Conservation (phyloP, 768 basidiomycete species). For the Leccinellum luteum region DNA sequence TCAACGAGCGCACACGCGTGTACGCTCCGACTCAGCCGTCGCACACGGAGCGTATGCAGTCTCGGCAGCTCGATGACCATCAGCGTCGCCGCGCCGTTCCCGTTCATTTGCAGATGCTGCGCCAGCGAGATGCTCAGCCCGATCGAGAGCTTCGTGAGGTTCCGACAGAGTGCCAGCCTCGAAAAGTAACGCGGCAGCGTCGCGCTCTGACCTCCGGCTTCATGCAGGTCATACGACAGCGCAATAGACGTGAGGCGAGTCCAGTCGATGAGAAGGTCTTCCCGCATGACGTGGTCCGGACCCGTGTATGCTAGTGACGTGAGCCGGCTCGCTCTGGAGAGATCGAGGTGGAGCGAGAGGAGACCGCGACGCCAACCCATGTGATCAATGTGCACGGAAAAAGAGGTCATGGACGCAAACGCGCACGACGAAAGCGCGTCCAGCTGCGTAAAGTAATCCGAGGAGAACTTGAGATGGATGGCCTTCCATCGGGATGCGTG, state of each 20-base stretch:
- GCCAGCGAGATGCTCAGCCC: slow-evolving; percentile 13
- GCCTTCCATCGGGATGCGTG: slow-evolving; percentile 25
- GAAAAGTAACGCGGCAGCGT: slow-evolving; percentile 22
- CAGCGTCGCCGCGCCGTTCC: neutral
- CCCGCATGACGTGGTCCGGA: slow-evolving; percentile 20
- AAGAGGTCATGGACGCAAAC: slow-evolving; percentile 21
- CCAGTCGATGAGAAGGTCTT: slow-evolving; percentile 25
- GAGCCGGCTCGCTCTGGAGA: slow-evolving; percentile 15
- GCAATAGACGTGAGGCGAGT: slow-evolving; percentile 23
- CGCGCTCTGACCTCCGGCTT: slow-evolving; percentile 24
- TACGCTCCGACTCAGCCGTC: slow-evolving; percentile 18
- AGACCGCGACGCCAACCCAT: slow-evolving; percentile 27
- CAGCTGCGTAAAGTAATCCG: slow-evolving; percentile 24
- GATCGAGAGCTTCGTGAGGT: slow-evolving; percentile 23
- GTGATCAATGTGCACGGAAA: slow-evolving; percentile 26
- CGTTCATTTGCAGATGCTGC: slow-evolving; percentile 14
- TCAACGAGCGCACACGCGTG: slow-evolving; percentile 20
- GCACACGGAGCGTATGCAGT: slow-evolving; percentile 22
- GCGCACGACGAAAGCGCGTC: slow-evolving; percentile 17
- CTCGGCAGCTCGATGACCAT: slow-evolving; percentile 16
- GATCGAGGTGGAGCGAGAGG: slow-evolving; percentile 21
- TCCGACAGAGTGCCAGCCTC: slow-evolving; percentile 12
- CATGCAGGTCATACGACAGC: slow-evolving; percentile 24
- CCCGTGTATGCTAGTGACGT: slow-evolving; percentile 24
- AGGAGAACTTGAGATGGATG: slow-evolving; percentile 27